Evolutionary conservation across 2,329 filamentous ascomycete genomes (phyloP).

Genomic region (Cryphonectria parasitica): DNA sequence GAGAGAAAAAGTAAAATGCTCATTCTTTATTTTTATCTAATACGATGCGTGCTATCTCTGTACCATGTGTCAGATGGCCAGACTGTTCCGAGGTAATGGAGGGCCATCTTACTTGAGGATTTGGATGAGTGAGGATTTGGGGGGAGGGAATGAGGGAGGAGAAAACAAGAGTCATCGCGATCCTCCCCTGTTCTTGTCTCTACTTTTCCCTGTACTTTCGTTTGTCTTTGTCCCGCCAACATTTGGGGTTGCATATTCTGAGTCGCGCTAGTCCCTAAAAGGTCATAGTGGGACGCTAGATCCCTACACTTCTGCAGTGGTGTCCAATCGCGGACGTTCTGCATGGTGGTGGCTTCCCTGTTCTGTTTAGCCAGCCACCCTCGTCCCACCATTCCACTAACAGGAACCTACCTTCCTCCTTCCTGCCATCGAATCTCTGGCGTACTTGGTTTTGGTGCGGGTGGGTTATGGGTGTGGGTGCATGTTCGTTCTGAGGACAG

Average conservation of each 20-base stretch:
- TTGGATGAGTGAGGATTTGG: not conserved
- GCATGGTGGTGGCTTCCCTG: conserved; percentile 5
- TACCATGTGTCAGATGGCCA: not conserved
- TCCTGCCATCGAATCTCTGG: not conserved
- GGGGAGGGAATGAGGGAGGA: not conserved
- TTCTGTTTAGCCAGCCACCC: conserved; percentile 13
- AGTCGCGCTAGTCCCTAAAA: not conserved
- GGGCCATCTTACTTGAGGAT: conserved; percentile 1
- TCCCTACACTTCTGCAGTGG: not conserved
- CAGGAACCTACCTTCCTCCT: not conserved
- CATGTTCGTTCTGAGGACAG: not conserved
- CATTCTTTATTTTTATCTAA: not conserved
- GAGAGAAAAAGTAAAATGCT: not conserved
- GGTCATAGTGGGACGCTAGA: not conserved
- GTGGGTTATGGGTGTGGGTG: not conserved
- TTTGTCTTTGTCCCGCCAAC: not conserved
- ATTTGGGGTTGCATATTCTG: not conserved
- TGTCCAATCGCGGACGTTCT: not conserved
- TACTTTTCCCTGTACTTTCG: not conserved
- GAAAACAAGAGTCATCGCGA: conserved; percentile 10
- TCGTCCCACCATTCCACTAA: conserved; percentile 3
- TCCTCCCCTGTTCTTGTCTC: not conserved
- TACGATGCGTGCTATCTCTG: not conserved
- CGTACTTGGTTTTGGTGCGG: too few species aligned
- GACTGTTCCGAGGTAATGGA: not conserved